These are phyloP conservation scores for Phellopilus nigrolimitatus DNA, from an alignment of 1,284 basidiomycete species.

Conservation along the genomic window DNA sequence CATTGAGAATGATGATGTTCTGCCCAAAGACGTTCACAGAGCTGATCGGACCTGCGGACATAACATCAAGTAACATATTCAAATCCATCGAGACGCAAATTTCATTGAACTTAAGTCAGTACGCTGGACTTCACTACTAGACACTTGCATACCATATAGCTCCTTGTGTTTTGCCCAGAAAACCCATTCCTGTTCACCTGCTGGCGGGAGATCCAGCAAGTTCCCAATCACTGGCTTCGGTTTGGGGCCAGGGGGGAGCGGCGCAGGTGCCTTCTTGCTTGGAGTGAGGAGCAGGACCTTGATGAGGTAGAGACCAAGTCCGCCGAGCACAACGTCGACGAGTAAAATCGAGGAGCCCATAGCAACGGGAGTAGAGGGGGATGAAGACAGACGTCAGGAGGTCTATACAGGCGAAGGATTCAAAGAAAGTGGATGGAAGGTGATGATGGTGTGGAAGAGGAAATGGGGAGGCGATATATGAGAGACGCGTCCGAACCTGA, in stretches of 20 bases:
- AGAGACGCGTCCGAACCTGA: no score
- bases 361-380: background rate
- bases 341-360: conserved; percentile 5
- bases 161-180: conserved; percentile 18
- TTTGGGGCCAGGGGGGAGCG: conserved; percentile 12
- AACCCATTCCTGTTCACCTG: conserved; percentile 20
- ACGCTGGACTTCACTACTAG: background rate
- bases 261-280: conserved; percentile 8
- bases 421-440: background rate
- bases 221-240: conserved; percentile 20
- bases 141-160: conserved; percentile 17
- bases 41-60: conserved; percentile 12
- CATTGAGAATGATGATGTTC: conserved; percentile 40
- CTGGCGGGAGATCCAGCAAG: conserved; percentile 16
- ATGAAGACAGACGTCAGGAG: background rate
- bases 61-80: background rate
- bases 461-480: no score
- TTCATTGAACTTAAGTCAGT: no score
- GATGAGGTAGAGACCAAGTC: conserved; percentile 13
- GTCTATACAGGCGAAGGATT: background rate
- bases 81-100: no score
- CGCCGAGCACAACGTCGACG: conserved; percentile 12
- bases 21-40: conserved; percentile 38
- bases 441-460: no score
- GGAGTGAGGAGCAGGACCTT: conserved; percentile 12